Evolutionary conservation across 2,329 filamentous ascomycete species (phyloP).

Genomic region (Diaporthe nobilis): DNA sequence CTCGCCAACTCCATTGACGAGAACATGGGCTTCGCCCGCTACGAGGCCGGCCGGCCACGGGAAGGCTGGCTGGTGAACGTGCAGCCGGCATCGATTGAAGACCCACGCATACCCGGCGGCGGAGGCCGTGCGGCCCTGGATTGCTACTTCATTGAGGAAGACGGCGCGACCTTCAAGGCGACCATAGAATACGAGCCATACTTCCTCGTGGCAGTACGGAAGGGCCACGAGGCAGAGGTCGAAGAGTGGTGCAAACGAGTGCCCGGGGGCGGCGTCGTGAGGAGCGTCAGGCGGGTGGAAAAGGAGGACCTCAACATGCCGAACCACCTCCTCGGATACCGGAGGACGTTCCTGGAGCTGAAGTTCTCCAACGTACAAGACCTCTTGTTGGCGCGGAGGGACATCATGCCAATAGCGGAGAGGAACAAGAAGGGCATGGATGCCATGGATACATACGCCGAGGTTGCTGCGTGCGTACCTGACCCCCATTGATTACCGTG

Average conservation of each 20-base stretch:
- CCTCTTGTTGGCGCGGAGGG: conserved; percentile 85
- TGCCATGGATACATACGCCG: conserved; percentile 98
- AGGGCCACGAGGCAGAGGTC: conserved; percentile 89
- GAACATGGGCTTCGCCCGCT: conserved; percentile 92
- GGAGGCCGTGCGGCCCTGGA: conserved; percentile 92
- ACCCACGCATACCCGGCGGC: conserved; percentile 86
- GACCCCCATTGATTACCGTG: too few species aligned
- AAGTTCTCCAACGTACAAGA: conserved; percentile 90
- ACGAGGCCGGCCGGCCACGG: conserved; percentile 85
- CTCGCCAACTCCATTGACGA: conserved; percentile 94
- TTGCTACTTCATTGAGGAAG: conserved; percentile 96
- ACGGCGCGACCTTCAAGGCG: conserved; percentile 92
- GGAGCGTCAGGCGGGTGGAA: conserved; percentile 81
- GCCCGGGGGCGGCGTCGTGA: conserved; percentile 84
- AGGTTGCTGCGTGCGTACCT: conserved; percentile 82
- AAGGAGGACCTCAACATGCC: conserved; percentile 97
- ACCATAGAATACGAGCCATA: conserved; percentile 98
- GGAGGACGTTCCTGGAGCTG: conserved; percentile 88
- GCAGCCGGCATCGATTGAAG: conserved; percentile 89
- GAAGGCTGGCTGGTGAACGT: conserved; percentile 96
- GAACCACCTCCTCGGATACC: conserved; percentile 94
- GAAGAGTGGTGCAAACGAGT: conserved; percentile 94
- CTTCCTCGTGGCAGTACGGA: conserved; percentile 91
- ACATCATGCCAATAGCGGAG: conserved; percentile 91
- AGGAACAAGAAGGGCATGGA: conserved; percentile 97